phyloP scores from a whole-genome alignment of 768 basidiomycete genomes.

The Termitomyces sp. region DNA sequence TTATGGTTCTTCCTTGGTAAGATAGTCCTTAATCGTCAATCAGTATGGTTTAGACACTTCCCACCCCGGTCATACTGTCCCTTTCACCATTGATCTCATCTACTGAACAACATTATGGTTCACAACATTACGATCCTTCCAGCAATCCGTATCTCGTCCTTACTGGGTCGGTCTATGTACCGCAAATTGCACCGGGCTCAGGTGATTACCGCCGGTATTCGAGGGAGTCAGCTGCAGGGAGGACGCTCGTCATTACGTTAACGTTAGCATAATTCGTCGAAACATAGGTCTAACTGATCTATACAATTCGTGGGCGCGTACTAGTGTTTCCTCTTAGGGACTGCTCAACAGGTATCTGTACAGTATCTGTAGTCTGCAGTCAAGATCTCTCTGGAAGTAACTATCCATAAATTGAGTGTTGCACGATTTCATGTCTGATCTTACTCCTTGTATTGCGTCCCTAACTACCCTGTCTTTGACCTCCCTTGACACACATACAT shows the following conservation, averaged over 20 bases:
- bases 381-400: not conserved
- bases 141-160: not conserved
- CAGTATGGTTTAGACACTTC: not conserved
- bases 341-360: not conserved
- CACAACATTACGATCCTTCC: not conserved
- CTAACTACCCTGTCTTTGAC: not conserved
- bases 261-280: no score
- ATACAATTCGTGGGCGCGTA: not conserved
- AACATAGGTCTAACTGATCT: no score
- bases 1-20: not conserved
- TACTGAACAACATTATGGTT: no score
- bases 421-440: not conserved
- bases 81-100: no score
- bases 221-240: not conserved
- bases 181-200: not conserved
- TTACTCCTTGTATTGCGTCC: not conserved
- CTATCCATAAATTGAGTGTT: not conserved
- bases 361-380: not conserved
- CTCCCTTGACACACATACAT: not conserved
- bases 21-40: not conserved
- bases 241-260: not conserved
- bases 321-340: not conserved
- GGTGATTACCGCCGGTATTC: not conserved
- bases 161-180: not conserved
- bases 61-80: no score